Percentiles rank a stretch among this genome's conserved stretches.
Conservation (phyloP, 495 filamentous ascomycete genomes). For the Talaromyces borbonicus region DNA sequence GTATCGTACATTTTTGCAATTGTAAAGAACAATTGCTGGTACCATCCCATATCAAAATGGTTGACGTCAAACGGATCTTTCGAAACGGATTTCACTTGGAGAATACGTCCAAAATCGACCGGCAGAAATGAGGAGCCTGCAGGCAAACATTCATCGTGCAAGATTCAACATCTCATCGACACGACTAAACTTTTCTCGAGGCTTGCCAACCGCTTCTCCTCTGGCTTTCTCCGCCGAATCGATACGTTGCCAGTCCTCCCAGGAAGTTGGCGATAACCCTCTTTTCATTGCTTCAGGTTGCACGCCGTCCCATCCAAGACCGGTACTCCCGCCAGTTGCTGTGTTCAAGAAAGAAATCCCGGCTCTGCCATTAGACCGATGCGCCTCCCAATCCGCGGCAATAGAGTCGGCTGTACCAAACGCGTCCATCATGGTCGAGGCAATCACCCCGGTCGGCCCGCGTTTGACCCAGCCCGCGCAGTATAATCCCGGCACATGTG, state of each 20-base stretch:
- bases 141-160: constrained; percentile 14
- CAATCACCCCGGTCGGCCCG: constrained; percentile 92
- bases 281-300: constrained; percentile 40
- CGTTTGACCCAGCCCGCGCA: constrained; percentile 95
- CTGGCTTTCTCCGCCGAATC: constrained; percentile 64
- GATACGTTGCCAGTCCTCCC: constrained; percentile 81
- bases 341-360: constrained; percentile 38
- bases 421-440: constrained; percentile 91
- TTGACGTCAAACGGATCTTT: too few relatives aligned
- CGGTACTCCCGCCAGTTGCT: constrained; percentile 27
- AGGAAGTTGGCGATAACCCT: constrained; percentile 46
- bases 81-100: too few relatives aligned
- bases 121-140: too few relatives aligned
- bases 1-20: too few relatives aligned
- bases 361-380: constrained; percentile 12
- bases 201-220: constrained; percentile 60
- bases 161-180: constrained; percentile 73
- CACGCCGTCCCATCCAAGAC: constrained; percentile 69
- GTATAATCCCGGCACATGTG: constrained; percentile 69
- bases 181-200: constrained; percentile 73
- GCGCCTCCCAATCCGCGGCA: constrained; percentile 52
- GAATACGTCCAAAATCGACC: too few relatives aligned
- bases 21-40: too few relatives aligned
- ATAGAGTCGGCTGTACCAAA: constrained; percentile 83
- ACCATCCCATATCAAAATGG: too few relatives aligned